Evolutionary conservation across 2,329 filamentous ascomycete species (phyloP).

Genomic region (Leptographium galeiforme): DNA sequence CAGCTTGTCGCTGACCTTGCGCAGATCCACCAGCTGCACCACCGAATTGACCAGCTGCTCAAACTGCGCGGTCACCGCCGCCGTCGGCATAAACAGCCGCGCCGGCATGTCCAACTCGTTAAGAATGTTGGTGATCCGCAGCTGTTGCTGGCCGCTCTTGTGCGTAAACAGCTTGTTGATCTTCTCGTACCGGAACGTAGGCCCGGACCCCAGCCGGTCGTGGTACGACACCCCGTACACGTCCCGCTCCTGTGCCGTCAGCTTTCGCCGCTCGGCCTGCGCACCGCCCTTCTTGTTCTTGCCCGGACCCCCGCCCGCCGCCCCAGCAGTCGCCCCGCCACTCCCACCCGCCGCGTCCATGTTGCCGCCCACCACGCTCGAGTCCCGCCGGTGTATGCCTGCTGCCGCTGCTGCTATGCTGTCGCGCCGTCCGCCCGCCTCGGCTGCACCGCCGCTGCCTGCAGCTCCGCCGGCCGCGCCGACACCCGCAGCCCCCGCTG

Average conservation of each 20-base stretch:
- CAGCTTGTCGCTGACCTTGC: conserved; percentile 64
- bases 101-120: conserved; percentile 58
- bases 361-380: not conserved
- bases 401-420: conserved; percentile 33
- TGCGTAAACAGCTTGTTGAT: conserved; percentile 66
- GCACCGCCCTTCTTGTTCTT: conserved; percentile 35
- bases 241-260: conserved; percentile 61
- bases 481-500: conserved; percentile 29
- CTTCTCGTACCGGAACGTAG: conserved; percentile 78
- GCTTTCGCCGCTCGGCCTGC: conserved; percentile 49
- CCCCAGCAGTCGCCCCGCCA: conserved; percentile 21
- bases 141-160: conserved; percentile 62
- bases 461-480: conserved; percentile 11
- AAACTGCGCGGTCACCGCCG: conserved; percentile 56
- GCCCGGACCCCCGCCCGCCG: conserved; percentile 21
- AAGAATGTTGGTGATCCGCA: conserved; percentile 60
- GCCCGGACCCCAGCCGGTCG: conserved; percentile 73
- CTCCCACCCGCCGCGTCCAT: conserved; percentile 16
- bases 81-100: conserved; percentile 61
- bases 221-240: conserved; percentile 76
- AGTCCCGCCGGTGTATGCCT: conserved; percentile 10
- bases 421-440: conserved; percentile 31
- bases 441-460: conserved; percentile 17
- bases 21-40: conserved; percentile 54
- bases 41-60: conserved; percentile 59